Conservation (phyloP, 768 basidiomycete species). For the Boletus tylopilopsis region DNA sequence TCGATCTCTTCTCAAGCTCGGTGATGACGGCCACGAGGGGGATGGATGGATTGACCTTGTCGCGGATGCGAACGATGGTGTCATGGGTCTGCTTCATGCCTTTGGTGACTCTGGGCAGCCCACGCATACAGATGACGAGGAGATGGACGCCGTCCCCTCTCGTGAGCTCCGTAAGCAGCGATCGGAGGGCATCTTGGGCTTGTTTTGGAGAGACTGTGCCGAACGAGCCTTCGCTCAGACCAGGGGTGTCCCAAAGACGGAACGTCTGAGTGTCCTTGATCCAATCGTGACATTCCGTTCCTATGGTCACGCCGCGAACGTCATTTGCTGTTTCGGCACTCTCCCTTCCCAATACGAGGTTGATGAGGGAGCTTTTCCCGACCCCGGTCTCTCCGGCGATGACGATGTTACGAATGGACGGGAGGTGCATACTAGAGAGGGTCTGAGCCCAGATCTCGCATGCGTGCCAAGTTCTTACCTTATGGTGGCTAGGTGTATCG, state of each 20-base stretch:
- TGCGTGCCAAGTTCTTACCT: slow-evolving; percentile 1
- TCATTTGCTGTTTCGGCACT: slow-evolving; percentile 21
- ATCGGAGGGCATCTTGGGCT: slow-evolving; percentile 24
- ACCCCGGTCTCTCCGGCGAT: slow-evolving; percentile 28
- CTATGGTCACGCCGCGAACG: slow-evolving; percentile 22
- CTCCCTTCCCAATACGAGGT: slow-evolving; percentile 24
- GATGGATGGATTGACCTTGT: slow-evolving; percentile 13
- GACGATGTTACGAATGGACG: slow-evolving; percentile 26
- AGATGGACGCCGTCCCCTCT: slow-evolving; percentile 23
- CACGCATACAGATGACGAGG: slow-evolving; percentile 26
- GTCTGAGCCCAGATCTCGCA: slow-evolving; percentile 5
- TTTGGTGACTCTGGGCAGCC: slow-evolving; percentile 22
- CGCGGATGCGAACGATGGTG: slow-evolving; percentile 17
- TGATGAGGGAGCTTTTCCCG: slow-evolving; percentile 31
- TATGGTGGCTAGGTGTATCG: neutral
- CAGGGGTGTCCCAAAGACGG: slow-evolving; percentile 31
- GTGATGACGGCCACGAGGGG: slow-evolving; percentile 29
- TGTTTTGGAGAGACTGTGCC: slow-evolving; percentile 21
- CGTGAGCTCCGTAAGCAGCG: slow-evolving; percentile 21
- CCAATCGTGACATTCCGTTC: slow-evolving; percentile 18
- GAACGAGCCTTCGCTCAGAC: slow-evolving; percentile 28
- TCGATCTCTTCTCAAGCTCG: slow-evolving; percentile 31
- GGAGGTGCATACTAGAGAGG: slow-evolving; percentile 3
- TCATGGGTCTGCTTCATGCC: slow-evolving; percentile 29
- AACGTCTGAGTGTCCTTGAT: slow-evolving; percentile 15